A percentile compares a stretch with the other conserved stretches of the same genome.
Conservation (phyloP, 352 stramenopile genomes). For the Pythium aphanidermatum region DNA sequence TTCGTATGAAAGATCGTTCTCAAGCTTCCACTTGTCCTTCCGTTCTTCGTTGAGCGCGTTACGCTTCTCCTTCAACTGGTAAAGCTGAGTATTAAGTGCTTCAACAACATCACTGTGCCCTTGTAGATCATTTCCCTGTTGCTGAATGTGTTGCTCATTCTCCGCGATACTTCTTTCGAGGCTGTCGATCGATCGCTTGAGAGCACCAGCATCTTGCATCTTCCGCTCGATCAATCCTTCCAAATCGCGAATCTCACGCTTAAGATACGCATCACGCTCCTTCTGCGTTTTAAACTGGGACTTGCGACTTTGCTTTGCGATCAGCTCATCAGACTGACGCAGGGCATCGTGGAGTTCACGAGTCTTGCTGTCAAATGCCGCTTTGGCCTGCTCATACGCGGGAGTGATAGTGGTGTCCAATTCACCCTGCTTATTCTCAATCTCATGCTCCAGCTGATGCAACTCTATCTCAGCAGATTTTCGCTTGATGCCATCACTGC, state of each 20-base stretch:
- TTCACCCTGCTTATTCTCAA: conserved; percentile 38
- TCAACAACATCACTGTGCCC: conserved; percentile 55
- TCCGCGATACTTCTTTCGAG: conserved; percentile 34
- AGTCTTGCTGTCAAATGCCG: conserved; percentile 85
- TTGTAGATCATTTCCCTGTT: conserved; percentile 40
- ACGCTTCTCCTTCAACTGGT: conserved; percentile 75
- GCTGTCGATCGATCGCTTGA: conserved; percentile 38
- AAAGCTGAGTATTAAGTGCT: conserved; percentile 35
- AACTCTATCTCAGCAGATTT: conserved; percentile 45
- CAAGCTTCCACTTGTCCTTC: conserved; percentile 77
- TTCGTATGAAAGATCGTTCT: conserved; percentile 72
- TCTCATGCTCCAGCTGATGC: conserved; percentile 44
- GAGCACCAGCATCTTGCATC: conserved; percentile 33
- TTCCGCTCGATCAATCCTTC: conserved; percentile 57
- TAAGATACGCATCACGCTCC: conserved; percentile 88
- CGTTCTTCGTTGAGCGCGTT: conserved; percentile 73
- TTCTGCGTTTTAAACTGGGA: conserved; percentile 92
- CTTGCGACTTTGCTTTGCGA: conserved; percentile 95
- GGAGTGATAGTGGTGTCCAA: conserved; percentile 52
- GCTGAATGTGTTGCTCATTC: conserved; percentile 36
- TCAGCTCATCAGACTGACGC: conserved; percentile 84
- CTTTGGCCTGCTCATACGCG: conserved; percentile 36
- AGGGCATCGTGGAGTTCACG: conserved; percentile 45
- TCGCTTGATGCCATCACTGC: conserved; percentile 37
- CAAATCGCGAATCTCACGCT: conserved; percentile 59